Base-by-base conservation (phyloP, 1,284 basidiomycete species). In the Cerrena zonata region DNA sequence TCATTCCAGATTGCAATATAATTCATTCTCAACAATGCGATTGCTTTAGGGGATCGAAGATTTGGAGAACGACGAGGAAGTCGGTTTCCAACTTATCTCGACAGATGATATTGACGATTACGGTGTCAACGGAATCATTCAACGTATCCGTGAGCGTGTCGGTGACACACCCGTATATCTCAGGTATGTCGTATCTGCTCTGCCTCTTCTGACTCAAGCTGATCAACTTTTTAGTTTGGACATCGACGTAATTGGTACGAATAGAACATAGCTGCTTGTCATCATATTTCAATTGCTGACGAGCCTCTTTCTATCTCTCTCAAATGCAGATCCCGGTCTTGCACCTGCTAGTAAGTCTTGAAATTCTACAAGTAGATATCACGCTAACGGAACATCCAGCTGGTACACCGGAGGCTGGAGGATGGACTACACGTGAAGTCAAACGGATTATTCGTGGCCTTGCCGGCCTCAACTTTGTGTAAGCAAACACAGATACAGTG, bases 391-490 rank as follows among this genome's bases (percentile, higher is more conserved):
- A 37, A 19, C 22, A 21, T 26, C 23, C 55, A 85, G 85, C 87
- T 54, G 88, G 89, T n/a, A 91, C 89, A 2, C 89, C 88, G 5
- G 89, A 91, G 66, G 78, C 82, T 15, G 89, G 89, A 37, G 87
- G 87, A 12, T 89, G 85, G 85, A 88, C 86, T 3, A 84, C 79
- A n/a, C 77, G 88, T 45, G 87, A 91, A 66, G 74, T 89, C 38
- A 89, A 89, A 58, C 79, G 85, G 34, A 89, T 90, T 54, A 72
- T 90, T 47, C 79, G 88, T 50, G 88, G 88, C 21, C 74, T 91
- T 10, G 78, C 80, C 2, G 88, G 87, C 3, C 67, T 91, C 30
- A 89, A 90, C 61, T 84, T 89, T 51, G 79, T 89, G 86, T 88
- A 70, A 52, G 84, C 67, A 3, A n/a, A n/a, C n/a, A n/a, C n/a